Conservation (phyloP, 108 stramenopile genomes). For the Conticribra weissflogii region DNA sequence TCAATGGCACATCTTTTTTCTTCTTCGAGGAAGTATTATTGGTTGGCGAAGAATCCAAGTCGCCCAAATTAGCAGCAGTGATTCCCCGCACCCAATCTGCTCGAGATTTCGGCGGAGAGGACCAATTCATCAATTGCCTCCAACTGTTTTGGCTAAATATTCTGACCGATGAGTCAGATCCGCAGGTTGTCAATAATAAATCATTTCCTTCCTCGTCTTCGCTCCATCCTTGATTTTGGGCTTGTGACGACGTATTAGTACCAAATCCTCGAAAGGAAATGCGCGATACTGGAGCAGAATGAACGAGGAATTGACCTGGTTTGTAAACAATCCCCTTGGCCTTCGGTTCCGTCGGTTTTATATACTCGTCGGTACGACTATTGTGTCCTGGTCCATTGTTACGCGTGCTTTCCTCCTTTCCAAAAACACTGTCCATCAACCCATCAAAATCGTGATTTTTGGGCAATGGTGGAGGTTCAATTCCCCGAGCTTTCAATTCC, state of each 20-base stretch:
- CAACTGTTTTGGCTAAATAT: conserved; percentile 82
- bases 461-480: conserved; percentile 30
- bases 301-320: conserved; percentile 78
- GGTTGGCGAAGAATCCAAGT: conserved; percentile 66
- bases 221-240: conserved; percentile 31
- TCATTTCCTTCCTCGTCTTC: conserved; percentile 73
- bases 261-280: conserved; percentile 81
- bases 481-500: neutral
- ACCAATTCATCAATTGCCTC: conserved; percentile 82
- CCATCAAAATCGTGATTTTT: conserved; percentile 18
- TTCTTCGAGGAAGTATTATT: conserved; percentile 24
- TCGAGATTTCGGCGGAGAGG: conserved; percentile 63
- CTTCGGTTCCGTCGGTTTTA: no score
- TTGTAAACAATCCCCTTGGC: conserved; percentile 69
- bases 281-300: conserved; percentile 69
- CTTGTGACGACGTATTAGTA: conserved; percentile 48
- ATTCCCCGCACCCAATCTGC: conserved; percentile 85
- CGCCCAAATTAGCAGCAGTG: conserved; percentile 79
- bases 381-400: conserved; percentile 1
- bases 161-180: conserved; percentile 55
- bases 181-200: conserved; percentile 77
- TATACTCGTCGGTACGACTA: no score
- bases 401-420: neutral
- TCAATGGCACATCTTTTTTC: conserved; percentile 15
- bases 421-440: conserved; percentile 28